Conservation (phyloP, 2,329 filamentous ascomycete species). For the Fusarium setosum region DNA sequence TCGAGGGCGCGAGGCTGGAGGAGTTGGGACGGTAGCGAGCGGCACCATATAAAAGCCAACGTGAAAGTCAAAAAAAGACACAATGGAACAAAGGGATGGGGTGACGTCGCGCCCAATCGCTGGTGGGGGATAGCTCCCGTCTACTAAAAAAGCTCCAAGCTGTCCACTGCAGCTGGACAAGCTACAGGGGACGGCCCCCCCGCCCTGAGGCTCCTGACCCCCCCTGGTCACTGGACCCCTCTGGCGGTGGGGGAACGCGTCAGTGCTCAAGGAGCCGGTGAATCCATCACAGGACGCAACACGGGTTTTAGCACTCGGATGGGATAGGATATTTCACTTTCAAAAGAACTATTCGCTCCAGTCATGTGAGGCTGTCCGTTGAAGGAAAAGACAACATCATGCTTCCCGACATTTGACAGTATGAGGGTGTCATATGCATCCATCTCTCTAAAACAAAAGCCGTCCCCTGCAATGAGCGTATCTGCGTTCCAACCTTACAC, state of each 20-base stretch:
- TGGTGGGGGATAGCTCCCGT: conserved; percentile 29
- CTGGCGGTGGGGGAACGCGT: neutral
- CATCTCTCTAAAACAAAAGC: no score
- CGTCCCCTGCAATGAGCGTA: no score
- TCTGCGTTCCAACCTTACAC: no score
- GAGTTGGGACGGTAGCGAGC: conserved; percentile 5
- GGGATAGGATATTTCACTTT: neutral
- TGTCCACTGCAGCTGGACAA: conserved; percentile 20
- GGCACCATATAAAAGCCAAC: no score
- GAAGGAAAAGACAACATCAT: no score
- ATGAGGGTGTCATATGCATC: no score
- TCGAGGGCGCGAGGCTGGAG: conserved; percentile 18
- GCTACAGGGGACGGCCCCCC: conserved; percentile 17
- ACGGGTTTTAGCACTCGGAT: neutral
- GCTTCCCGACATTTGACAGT: no score
- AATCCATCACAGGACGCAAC: no score
- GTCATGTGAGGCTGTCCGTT: neutral
- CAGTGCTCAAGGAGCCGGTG: neutral
- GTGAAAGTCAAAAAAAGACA: conserved; percentile 6
- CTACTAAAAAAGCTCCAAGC: conserved; percentile 19
- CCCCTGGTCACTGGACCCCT: conserved; percentile 20
- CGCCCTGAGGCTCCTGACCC: conserved; percentile 14
- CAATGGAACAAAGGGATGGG: conserved; percentile 13
- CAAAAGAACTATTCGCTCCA: neutral
- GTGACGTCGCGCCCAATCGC: conserved; percentile 30